Conservation (phyloP, 257 asterid genomes). For the Jasminum sambac region DNA sequence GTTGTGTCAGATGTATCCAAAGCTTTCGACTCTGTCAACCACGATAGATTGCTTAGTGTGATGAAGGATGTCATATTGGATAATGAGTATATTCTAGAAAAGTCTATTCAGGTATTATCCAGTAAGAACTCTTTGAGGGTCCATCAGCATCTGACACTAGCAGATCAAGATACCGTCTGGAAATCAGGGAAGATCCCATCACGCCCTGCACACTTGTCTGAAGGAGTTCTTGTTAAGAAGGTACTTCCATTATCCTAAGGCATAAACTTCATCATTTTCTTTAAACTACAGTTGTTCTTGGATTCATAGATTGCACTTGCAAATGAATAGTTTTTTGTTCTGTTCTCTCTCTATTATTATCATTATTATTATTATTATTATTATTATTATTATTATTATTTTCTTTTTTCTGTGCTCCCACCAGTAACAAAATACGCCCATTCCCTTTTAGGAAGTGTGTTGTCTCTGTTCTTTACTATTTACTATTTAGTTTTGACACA, state of each 20-base stretch:
- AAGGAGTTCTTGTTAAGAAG: conserved; percentile 65
- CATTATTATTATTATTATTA: too few species aligned
- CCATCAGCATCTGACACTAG: conserved; percentile 38
- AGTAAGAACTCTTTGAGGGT: conserved; percentile 50
- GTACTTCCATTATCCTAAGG: conserved; percentile 33
- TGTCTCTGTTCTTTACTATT: background rate
- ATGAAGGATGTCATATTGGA: conserved; percentile 56
- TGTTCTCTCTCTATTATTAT: too few species aligned
- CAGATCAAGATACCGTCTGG: conserved; percentile 31
- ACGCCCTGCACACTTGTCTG: conserved; percentile 33
- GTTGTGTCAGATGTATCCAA: conserved; percentile 83
- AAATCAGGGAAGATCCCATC: conserved; percentile 30
- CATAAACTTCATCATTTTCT: background rate
- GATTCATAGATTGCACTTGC: background rate
- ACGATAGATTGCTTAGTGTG: conserved; percentile 66
- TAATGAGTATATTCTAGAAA: conserved; percentile 54
- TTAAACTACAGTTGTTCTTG: background rate
- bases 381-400: too few species aligned
- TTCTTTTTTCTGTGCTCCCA: background rate
- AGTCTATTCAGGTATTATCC: conserved; percentile 53
- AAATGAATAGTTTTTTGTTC: background rate
- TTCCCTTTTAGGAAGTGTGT: background rate
- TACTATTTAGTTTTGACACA: background rate
- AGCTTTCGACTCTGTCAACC: conserved; percentile 84
- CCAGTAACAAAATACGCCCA: background rate